phyloP scores from a whole-genome alignment of 2,329 filamentous ascomycete genomes.

The Sclerotinia borealis region DNA sequence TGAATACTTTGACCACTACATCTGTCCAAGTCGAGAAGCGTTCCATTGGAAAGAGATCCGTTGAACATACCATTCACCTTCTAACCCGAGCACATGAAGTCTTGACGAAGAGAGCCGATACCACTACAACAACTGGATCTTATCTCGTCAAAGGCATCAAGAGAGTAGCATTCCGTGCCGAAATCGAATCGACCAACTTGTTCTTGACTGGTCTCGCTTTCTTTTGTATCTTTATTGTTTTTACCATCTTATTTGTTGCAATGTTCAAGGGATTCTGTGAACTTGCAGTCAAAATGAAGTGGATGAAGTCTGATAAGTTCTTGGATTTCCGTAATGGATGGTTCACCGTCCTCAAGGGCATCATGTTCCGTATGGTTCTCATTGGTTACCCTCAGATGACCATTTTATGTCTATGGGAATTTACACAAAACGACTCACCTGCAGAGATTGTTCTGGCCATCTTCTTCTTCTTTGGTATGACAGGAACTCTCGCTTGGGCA shows the following conservation, averaged over 20 bases:
- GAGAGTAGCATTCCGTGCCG: conserved; percentile 77
- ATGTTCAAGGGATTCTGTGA: conserved; percentile 80
- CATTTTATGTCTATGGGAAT: conserved; percentile 88
- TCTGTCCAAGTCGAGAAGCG: conserved; percentile 73
- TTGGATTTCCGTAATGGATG: conserved; percentile 91
- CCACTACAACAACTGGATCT: conserved; percentile 48
- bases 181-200: conserved; percentile 84
- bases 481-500: conserved; percentile 74
- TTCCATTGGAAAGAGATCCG: conserved; percentile 48
- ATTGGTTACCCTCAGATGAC: conserved; percentile 90
- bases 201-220: conserved; percentile 89
- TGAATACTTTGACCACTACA: conserved; percentile 65
- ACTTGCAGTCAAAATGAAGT: conserved; percentile 63
- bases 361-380: conserved; percentile 82
- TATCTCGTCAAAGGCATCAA: conserved; percentile 74
- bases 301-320: conserved; percentile 82
- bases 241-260: conserved; percentile 66
- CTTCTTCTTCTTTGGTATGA: conserved; percentile 80
- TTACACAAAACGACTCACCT: conserved; percentile 77
- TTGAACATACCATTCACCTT: conserved; percentile 30
- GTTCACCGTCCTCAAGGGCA: conserved; percentile 87
- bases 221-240: conserved; percentile 75
- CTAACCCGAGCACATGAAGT: conserved; percentile 31
- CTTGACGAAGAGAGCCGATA: conserved; percentile 48
- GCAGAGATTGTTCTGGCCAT: conserved; percentile 82